Conservation (phyloP, 768 basidiomycete genomes). For the Lentinula detonsa region DNA sequence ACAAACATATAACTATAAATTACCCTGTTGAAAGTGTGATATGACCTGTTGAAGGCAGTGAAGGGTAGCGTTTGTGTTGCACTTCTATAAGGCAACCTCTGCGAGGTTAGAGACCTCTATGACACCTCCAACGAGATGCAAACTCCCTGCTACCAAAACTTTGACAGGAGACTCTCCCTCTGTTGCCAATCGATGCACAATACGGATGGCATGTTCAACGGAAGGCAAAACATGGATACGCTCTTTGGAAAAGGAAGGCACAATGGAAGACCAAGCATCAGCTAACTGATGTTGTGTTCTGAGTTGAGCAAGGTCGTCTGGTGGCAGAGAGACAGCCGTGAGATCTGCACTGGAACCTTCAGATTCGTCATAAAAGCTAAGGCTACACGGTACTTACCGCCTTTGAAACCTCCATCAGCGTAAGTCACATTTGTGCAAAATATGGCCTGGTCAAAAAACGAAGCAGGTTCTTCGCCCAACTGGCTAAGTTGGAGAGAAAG, state of each 20-base stretch:
- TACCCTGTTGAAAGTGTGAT: conserved; percentile 9
- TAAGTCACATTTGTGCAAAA: conserved; percentile 98
- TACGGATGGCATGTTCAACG: conserved; percentile 81
- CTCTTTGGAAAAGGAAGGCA: conserved; percentile 53
- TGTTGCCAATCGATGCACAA: conserved; percentile 43
- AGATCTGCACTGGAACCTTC: conserved; percentile 49
- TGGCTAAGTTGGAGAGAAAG: conserved; percentile 36
- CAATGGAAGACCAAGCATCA: conserved; percentile 60
- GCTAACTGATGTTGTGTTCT: conserved; percentile 75
- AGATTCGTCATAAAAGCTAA: too few species aligned
- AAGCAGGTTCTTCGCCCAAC: conserved; percentile 27
- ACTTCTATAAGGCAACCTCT: conserved; percentile 50
- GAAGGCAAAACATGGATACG: conserved; percentile 78
- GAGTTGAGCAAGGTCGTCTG: conserved; percentile 56
- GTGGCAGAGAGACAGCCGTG: conserved; percentile 59
- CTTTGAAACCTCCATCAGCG: conserved; percentile 82
- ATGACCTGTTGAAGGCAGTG: background rate
- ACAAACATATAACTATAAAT: background rate
- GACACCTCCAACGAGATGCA: conserved; percentile 91
- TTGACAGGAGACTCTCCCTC: conserved; percentile 27
- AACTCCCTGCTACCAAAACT: conserved; percentile 86
- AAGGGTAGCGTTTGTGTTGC: background rate
- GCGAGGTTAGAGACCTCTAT: conserved; percentile 86
- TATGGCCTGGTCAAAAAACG: conserved; percentile 79
- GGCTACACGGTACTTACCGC: conserved; percentile 42